Percentiles rank a stretch among this genome's conserved stretches.
phyloP scores from a whole-genome alignment of 2,329 filamentous ascomycete species.

The Botrytis squamosa region DNA sequence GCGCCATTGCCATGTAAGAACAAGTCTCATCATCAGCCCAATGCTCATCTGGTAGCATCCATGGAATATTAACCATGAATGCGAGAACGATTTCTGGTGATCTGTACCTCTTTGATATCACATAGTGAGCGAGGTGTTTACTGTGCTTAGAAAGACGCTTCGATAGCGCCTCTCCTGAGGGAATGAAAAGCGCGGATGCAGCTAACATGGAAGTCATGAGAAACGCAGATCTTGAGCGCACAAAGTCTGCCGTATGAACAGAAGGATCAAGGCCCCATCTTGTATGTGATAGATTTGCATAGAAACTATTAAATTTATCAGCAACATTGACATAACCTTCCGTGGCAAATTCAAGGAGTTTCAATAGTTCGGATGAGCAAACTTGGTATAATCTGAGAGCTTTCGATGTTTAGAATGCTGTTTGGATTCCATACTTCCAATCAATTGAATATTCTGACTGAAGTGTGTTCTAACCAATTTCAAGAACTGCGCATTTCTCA shows the following conservation, averaged over 20 bases:
- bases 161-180: conserved; percentile 61
- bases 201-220: conserved; percentile 70
- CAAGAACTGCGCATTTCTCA: neutral
- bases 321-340: neutral
- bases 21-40: conserved; percentile 73
- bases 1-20: conserved; percentile 66
- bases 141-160: conserved; percentile 64
- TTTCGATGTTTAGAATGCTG: neutral
- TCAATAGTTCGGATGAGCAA: neutral
- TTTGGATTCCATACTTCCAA: neutral
- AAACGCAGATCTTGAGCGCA: conserved; percentile 66
- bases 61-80: conserved; percentile 74
- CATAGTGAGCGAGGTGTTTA: conserved; percentile 59
- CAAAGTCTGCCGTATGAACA: conserved; percentile 64
- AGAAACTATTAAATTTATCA: conserved; percentile 51
- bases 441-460: neutral
- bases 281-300: conserved; percentile 68
- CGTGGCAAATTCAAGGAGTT: neutral
- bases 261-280: conserved; percentile 70
- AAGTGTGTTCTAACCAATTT: neutral
- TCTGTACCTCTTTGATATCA: conserved; percentile 60
- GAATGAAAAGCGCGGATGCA: conserved; percentile 65
- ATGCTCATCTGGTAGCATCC: conserved; percentile 68
- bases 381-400: neutral
- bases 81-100: conserved; percentile 73